These are phyloP conservation scores for Chernovozyma sophiae-reginae DNA, from an alignment of 1,139 yeast species.

Conservation along the genomic window DNA sequence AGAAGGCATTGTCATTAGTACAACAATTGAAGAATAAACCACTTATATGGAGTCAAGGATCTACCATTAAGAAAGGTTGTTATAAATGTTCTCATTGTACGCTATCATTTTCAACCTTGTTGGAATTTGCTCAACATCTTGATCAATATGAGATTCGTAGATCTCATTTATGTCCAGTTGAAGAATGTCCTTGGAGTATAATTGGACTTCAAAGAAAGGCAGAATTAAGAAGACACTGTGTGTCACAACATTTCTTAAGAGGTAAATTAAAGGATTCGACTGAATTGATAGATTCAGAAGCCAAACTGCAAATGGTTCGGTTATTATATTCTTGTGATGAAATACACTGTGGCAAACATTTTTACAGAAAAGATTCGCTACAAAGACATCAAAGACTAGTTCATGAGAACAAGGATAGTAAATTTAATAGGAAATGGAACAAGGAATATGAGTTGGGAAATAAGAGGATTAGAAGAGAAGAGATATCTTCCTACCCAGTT, in stretches of 20 bases:
- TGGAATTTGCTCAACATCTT: constrained; percentile 43
- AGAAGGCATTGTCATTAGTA: not conserved
- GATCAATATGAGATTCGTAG: constrained; percentile 39
- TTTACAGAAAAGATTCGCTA: constrained; percentile 55
- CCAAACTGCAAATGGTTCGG: constrained; percentile 5
- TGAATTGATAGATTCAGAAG: constrained; percentile 6
- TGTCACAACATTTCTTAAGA: constrained; percentile 44
- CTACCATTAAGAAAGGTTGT: not conserved
- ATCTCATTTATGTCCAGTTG: constrained; percentile 39
- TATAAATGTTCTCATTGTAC: constrained; percentile 48
- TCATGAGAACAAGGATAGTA: constrained; percentile 31
- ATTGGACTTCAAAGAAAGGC: constrained; percentile 58
- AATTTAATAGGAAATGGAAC: constrained; percentile 6
- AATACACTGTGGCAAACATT: constrained; percentile 45
- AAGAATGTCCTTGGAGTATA: constrained; percentile 57
- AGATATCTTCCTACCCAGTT: no score
- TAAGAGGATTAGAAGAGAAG: not conserved
- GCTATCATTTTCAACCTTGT: constrained; percentile 32
- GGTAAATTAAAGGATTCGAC: constrained; percentile 17
- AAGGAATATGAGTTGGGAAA: not conserved
- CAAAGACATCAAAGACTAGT: constrained; percentile 52
- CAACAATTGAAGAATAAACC: constrained; percentile 3
- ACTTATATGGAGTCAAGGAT: constrained; percentile 2
- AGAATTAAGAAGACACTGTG: constrained; percentile 59
- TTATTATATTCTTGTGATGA: constrained; percentile 15